Conservation (phyloP, 352 stramenopile genomes). For the Stramenopiles sp. region DNA sequence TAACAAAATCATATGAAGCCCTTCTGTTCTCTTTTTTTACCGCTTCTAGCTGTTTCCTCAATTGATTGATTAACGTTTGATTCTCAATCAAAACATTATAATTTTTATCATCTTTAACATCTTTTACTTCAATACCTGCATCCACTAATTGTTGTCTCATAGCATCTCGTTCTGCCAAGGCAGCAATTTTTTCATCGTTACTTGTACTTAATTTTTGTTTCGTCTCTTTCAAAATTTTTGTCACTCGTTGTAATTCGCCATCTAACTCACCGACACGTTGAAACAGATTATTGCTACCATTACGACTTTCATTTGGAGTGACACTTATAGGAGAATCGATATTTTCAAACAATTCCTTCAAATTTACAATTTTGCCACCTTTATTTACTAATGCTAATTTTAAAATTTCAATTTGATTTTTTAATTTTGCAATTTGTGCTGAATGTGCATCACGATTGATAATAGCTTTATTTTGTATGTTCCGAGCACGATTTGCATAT, state of each 20-base stretch:
- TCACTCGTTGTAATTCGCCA: neutral
- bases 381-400: slow-evolving; percentile 2
- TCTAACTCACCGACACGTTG: neutral
- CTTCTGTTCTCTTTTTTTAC: neutral
- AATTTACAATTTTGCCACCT: neutral
- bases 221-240: neutral
- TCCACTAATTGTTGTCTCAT: neutral
- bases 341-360: neutral
- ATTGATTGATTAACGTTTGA: neutral
- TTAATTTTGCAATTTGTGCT: neutral
- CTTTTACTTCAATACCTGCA: neutral
- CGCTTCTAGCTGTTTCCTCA: neutral
- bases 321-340: neutral
- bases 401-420: neutral
- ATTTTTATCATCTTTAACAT: neutral
- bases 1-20: neutral
- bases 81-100: neutral
- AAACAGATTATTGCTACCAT: neutral
- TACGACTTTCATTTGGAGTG: neutral
- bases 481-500: slow-evolving; percentile 66
- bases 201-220: neutral
- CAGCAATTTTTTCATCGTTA: neutral
- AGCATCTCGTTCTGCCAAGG: neutral
- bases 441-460: slow-evolving; percentile 7
- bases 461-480: slow-evolving; percentile 26